Conservation (phyloP, 139 green algal species). For the Coccomyxa sp. region DNA sequence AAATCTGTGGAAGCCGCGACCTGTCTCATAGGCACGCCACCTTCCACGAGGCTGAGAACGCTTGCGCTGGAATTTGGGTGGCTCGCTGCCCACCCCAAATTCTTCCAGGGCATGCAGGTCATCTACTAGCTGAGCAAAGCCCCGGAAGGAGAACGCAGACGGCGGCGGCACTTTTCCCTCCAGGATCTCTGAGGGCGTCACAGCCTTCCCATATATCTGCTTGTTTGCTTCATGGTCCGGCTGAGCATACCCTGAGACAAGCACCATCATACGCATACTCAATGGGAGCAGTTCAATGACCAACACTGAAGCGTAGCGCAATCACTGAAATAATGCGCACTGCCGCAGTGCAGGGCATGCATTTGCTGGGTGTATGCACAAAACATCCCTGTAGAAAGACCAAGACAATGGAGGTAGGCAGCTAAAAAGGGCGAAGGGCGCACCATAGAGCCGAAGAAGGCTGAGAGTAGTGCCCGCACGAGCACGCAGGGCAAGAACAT, state of each 20-base stretch:
- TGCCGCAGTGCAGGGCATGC: neutral
- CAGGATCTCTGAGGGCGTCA: neutral
- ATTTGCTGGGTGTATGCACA: neutral
- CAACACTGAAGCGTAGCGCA: neutral
- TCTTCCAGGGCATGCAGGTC: neutral
- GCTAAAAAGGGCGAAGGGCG: neutral
- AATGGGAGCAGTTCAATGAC: neutral
- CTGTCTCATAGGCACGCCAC: too few species aligned
- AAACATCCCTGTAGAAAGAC: neutral
- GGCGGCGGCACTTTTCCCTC: neutral
- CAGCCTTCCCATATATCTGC: neutral
- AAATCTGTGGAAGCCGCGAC: too few species aligned
- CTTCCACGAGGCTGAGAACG: too few species aligned
- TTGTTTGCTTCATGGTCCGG: slow-evolving; percentile 1
- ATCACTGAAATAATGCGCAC: neutral
- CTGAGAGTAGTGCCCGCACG: neutral
- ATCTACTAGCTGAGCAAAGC: neutral
- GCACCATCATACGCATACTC: neutral
- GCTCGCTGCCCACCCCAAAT: neutral
- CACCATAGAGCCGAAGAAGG: neutral
- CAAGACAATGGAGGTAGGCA: neutral
- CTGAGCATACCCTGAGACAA: neutral
- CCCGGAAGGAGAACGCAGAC: neutral
- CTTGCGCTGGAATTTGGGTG: too few species aligned
- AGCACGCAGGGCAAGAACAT: neutral